Percentiles rank a stretch among this genome's conserved stretches.
Evolutionary conservation across 768 basidiomycete species (phyloP).

Genomic region (Lepiota venenata): DNA sequence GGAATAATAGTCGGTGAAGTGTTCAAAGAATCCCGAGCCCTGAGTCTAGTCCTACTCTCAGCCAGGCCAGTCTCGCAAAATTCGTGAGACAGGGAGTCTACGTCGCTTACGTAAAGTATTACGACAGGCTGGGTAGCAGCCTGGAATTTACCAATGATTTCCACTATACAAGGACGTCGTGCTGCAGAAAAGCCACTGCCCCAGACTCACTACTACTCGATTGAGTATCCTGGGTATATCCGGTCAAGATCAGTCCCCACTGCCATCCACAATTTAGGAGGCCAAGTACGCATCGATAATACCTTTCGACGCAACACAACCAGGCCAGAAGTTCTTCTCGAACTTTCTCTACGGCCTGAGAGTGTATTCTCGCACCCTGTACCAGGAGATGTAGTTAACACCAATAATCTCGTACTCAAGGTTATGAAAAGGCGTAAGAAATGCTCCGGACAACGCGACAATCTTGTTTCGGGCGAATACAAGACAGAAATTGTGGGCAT

Average conservation of each 20-base stretch:
- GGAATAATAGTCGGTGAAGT: too few relatives aligned
- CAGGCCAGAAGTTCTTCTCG: conserved; percentile 64
- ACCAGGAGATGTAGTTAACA: conserved; percentile 71
- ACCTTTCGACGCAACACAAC: conserved; percentile 71
- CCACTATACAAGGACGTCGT: not conserved
- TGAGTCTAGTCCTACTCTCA: too few relatives aligned
- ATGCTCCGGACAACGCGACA: conserved; percentile 20
- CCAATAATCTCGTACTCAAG: conserved; percentile 82
- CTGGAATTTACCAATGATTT: too few relatives aligned
- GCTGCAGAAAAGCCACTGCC: conserved; percentile 46
- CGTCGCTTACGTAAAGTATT: too few relatives aligned
- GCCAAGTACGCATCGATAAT: conserved; percentile 64
- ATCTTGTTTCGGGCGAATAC: conserved; percentile 60
- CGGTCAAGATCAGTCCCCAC: conserved; percentile 52
- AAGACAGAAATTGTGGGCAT: conserved; percentile 70
- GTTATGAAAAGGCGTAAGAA: conserved; percentile 68
- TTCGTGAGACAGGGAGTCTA: too few relatives aligned
- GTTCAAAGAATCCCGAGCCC: too few relatives aligned
- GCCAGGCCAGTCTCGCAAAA: too few relatives aligned
- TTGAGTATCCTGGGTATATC: conserved; percentile 93
- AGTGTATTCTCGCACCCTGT: conserved; percentile 84
- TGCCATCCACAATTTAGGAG: conserved; percentile 66
- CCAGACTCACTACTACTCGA: conserved; percentile 62
- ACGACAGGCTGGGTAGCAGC: too few relatives aligned
- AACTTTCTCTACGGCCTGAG: conserved; percentile 70